A percentile compares a stretch with the other conserved stretches of the same genome.
These are phyloP conservation scores for Tricholoma hemisulphureum DNA, from an alignment of 768 basidiomycete genomes.

Conservation along the genomic window DNA sequence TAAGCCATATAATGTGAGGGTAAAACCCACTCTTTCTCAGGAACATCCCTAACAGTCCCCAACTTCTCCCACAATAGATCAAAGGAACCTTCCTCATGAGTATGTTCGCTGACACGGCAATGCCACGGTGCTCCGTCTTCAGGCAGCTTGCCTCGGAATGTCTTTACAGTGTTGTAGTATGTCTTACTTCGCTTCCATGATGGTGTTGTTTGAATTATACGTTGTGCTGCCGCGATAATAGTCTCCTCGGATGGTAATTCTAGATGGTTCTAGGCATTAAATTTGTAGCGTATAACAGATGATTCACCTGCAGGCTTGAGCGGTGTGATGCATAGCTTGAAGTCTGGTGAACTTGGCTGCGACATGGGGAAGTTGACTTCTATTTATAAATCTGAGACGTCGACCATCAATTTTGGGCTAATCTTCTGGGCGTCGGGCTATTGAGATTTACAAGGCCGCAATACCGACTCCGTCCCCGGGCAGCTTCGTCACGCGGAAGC, in stretches of 20 bases:
- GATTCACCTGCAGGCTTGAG: slow-evolving; percentile 12
- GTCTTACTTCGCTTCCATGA: slow-evolving; percentile 72
- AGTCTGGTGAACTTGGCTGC: slow-evolving; percentile 1
- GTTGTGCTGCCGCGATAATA: slow-evolving; percentile 50
- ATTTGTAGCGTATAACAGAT: background rate
- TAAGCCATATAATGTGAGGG: background rate
- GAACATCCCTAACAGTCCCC: slow-evolving; percentile 60
- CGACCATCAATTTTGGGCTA: slow-evolving; percentile 15
- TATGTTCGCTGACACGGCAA: slow-evolving; percentile 65
- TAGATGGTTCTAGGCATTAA: background rate
- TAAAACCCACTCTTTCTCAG: slow-evolving; percentile 62
- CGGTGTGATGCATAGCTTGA: slow-evolving; percentile 14
- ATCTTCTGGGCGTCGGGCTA: slow-evolving; percentile 20
- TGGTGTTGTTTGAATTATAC: slow-evolving; percentile 54
- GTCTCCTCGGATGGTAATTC: slow-evolving; percentile 48
- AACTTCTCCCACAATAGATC: slow-evolving; percentile 72
- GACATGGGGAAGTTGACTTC: slow-evolving; percentile 17
- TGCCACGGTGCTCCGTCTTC: slow-evolving; percentile 66
- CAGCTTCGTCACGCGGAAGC: slow-evolving; percentile 77
- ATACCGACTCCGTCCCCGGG: slow-evolving; percentile 77
- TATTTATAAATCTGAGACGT: background rate
- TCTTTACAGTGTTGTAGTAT: slow-evolving; percentile 56
- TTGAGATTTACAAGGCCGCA: slow-evolving; percentile 76
- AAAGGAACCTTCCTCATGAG: slow-evolving; percentile 64
- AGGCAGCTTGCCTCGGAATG: slow-evolving; percentile 50